These are phyloP conservation scores for Scheffersomyces illinoinensis DNA, from an alignment of 1,139 yeast genomes.

Conservation along the genomic window DNA sequence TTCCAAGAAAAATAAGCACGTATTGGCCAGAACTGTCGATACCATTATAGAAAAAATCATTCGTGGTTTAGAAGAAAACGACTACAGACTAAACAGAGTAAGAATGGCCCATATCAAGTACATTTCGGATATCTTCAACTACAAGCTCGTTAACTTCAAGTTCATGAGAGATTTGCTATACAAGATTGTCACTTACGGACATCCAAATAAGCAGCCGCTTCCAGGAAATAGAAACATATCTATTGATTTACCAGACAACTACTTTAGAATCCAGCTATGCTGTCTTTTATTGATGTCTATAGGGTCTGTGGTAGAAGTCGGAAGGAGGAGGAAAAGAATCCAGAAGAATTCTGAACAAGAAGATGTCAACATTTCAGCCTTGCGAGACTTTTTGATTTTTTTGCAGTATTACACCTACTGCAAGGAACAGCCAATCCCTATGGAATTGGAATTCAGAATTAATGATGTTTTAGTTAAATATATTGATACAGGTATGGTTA, in stretches of 20 bases:
- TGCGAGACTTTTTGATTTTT: constrained; percentile 54
- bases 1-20: constrained; percentile 34
- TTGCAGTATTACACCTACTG: constrained; percentile 76
- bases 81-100: constrained; percentile 58
- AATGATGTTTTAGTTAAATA: constrained; percentile 40
- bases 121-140: constrained; percentile 58
- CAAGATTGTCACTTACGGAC: constrained; percentile 66
- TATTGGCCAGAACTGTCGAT: constrained; percentile 56
- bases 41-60: constrained; percentile 62
- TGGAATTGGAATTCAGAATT: constrained; percentile 61
- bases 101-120: constrained; percentile 65
- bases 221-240: constrained; percentile 40
- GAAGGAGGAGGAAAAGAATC: not conserved
- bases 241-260: constrained; percentile 67
- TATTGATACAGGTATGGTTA: constrained; percentile 21
- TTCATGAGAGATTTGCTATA: constrained; percentile 58
- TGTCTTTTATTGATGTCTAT: constrained; percentile 28
- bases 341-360: constrained; percentile 3
- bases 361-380: constrained; percentile 18
- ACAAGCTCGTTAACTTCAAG: constrained; percentile 46
- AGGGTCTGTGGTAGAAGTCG: constrained; percentile 3
- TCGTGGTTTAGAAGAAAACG: constrained; percentile 67
- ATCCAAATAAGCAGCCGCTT: constrained; percentile 61
- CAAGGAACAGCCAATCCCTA: constrained; percentile 65
- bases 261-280: constrained; percentile 66